Evolutionary conservation across 139 green algal species (phyloP), one percentile per base, ranked within the genome.

Genomic region (Auxenochlorella pyrenoidosa): DNA sequence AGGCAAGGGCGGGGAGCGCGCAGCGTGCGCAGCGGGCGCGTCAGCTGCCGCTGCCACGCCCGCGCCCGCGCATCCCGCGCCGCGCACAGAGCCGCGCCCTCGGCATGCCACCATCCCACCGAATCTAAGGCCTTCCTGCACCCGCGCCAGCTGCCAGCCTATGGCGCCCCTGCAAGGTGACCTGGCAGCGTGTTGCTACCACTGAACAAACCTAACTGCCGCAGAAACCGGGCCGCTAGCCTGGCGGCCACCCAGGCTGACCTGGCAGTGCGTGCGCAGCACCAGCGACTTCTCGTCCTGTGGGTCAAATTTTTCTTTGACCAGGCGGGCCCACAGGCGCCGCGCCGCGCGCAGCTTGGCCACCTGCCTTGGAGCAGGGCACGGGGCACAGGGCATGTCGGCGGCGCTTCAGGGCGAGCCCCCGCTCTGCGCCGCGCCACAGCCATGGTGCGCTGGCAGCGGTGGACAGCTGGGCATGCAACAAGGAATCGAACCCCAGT

Each of bases 291-390:
- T 91, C 32, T 95, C 90, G 43, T 95, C 85, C 43, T 84, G 82
- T 32, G 87, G 32, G 40, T 12, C 36, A 66, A 88, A 92, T 43
- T 85, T 87, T 18, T 96, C 92, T 40, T 90, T 90, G 2, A 96
- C 84, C 32, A 96, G 85, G 12, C 85, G 90, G 10, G 94, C 94
- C 94, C 94, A 96, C 44, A 96, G 88, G 1, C 91, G 88, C 8
- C 94, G 70, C 10, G 92, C 94, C 43, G 94, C 94, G 3, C 94
- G 91, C 90, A 96, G 86, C 89, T 96, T 96, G 36, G 94, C 94
- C 0, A 91, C 75, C 70, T 87, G 83, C 51, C 13, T 5, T 41
- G 2, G 28, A 18, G 12, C 54, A 22, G 2, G 8, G 2, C 28
- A 15, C 6, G 63, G 63, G 63, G 63, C 19, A 36, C 63, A 4